These are phyloP conservation scores for Myrica gale DNA, from an alignment of 306 rosid genomes.

Conservation along the genomic window DNA sequence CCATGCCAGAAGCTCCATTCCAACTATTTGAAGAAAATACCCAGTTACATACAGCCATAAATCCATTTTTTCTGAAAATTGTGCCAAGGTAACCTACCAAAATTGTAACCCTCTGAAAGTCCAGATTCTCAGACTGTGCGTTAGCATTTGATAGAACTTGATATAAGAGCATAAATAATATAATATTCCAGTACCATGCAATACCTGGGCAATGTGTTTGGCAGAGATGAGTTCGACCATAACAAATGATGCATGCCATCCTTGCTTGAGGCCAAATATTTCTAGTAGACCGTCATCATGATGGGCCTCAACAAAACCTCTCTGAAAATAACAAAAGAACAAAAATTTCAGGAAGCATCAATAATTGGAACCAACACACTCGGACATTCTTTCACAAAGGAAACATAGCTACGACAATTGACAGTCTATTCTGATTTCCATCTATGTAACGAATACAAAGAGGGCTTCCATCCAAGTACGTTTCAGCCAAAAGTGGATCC, in stretches of 20 bases:
- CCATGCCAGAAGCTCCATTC: slow-evolving; percentile 4
- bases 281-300: slow-evolving; percentile 92
- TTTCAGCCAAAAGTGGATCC: too few relatives aligned
- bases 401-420: background rate
- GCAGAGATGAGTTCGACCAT: slow-evolving; percentile 94
- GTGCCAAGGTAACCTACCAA: background rate
- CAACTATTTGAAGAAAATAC: background rate
- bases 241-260: slow-evolving; percentile 99
- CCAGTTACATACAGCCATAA: background rate
- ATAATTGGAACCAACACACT: background rate
- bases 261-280: slow-evolving; percentile 95
- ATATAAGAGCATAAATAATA: slow-evolving; percentile 9
- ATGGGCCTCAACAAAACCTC: slow-evolving; percentile 91
- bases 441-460: too few relatives aligned
- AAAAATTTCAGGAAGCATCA: slow-evolving; percentile 17
- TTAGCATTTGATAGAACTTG: slow-evolving; percentile 17
- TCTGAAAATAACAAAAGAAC: slow-evolving; percentile 45
- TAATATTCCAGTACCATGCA: slow-evolving; percentile 6
- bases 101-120: background rate
- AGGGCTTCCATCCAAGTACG: too few relatives aligned
- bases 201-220: slow-evolving; percentile 96
- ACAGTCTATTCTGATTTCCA: background rate
- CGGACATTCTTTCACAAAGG: background rate
- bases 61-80: background rate
- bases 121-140: background rate